These are phyloP conservation scores for Aspergillus aculeatus DNA, from an alignment of 2,329 filamentous ascomycete species.

Conservation along the genomic window DNA sequence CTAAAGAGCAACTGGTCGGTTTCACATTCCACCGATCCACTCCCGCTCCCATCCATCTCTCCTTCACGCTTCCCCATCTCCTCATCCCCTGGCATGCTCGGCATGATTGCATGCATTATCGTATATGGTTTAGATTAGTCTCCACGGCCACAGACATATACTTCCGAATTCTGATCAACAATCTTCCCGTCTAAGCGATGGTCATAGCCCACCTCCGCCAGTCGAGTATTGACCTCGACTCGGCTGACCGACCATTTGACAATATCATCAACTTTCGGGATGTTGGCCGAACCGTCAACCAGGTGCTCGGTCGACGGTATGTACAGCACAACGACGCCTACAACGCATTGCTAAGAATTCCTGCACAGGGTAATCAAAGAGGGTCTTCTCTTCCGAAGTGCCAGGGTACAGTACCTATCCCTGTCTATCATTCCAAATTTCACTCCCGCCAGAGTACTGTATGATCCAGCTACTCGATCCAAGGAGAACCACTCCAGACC, in stretches of 20 bases:
- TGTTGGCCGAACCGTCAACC: constrained; percentile 67
- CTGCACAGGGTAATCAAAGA: constrained; percentile 52
- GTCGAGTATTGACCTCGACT: constrained; percentile 34
- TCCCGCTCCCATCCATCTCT: background rate
- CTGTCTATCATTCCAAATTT: background rate
- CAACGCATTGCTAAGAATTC: constrained; percentile 3
- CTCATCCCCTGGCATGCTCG: no score
- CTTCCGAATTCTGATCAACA: background rate
- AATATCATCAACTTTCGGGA: constrained; percentile 75
- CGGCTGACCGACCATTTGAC: constrained; percentile 47
- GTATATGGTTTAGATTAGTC: no score
- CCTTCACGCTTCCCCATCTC: background rate
- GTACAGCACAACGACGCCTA: constrained; percentile 8
- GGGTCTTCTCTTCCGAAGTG: constrained; percentile 67
- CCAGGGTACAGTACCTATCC: constrained; percentile 49
- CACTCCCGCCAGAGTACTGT: no score
- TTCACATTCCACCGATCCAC: no score
- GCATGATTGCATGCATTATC: no score
- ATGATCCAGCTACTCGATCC: no score
- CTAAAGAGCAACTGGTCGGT: no score
- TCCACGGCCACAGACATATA: background rate
- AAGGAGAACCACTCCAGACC: no score
- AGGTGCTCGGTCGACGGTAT: constrained; percentile 56
- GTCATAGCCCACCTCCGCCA: constrained; percentile 17
- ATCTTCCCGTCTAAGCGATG: background rate